Conservation (phyloP, 345 rosid species). For the Pugionium dolabratum region DNA sequence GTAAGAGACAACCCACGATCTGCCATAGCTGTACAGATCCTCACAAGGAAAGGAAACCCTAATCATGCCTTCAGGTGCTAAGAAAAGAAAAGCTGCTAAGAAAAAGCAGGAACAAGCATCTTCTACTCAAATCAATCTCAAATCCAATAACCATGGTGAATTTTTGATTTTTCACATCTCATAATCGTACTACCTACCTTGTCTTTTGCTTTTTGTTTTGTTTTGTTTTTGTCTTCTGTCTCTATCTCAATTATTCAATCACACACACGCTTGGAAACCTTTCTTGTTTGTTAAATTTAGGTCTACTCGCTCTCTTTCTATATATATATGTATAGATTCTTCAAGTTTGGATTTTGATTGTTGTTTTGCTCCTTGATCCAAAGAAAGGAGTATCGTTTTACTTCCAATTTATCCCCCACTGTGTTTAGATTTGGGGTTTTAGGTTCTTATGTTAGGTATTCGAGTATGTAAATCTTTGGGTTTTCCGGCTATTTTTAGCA, state of each 20-base stretch:
- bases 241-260: conserved; percentile 42
- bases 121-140: conserved; percentile 43
- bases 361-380: conserved; percentile 8
- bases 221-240: conserved; percentile 22
- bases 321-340: conserved; percentile 1
- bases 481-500: neutral
- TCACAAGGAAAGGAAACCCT: conserved; percentile 5
- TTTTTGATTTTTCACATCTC: neutral
- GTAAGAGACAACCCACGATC: conserved; percentile 37
- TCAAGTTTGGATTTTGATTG: conserved; percentile 26
- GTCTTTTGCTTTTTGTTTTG: neutral
- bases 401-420: neutral
- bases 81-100: conserved; percentile 90
- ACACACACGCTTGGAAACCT: conserved; percentile 17
- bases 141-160: conserved; percentile 47
- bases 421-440: too few relatives aligned
- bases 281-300: conserved; percentile 20
- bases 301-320: neutral
- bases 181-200: conserved; percentile 15
- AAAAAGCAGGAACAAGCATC: conserved; percentile 69
- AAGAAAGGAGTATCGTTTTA: conserved; percentile 39
- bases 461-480: neutral
- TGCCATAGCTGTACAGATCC: conserved; percentile 43
- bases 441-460: too few relatives aligned
- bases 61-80: conserved; percentile 83